Conservation (phyloP, 2,329 filamentous ascomycete genomes). For the Aotearoamyces nothofagi region DNA sequence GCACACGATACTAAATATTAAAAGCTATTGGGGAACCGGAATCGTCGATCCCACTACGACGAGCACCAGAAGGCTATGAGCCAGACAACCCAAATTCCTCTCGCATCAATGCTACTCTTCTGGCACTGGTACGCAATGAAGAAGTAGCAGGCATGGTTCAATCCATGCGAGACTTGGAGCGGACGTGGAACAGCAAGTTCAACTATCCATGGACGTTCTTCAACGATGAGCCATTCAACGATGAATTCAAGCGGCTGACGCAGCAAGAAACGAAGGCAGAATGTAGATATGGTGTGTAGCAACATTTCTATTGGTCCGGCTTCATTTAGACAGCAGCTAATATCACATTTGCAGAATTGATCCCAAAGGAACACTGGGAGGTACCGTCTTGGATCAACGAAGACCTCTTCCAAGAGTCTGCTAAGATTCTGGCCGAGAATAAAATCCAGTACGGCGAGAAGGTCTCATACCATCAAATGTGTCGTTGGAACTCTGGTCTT, state of each 20-base stretch:
- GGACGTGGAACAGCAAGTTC: slow-evolving; percentile 96
- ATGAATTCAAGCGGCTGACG: slow-evolving; percentile 82
- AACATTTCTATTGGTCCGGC: not conserved
- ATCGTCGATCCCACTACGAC: slow-evolving; percentile 56
- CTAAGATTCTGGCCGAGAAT: slow-evolving; percentile 67
- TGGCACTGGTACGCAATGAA: slow-evolving; percentile 84
- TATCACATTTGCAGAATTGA: slow-evolving; percentile 45
- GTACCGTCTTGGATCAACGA: slow-evolving; percentile 84
- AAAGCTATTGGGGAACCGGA: slow-evolving; percentile 72
- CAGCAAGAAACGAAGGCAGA: slow-evolving; percentile 75
- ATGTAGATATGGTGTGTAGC: slow-evolving; percentile 56
- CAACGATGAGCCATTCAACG: slow-evolving; percentile 86
- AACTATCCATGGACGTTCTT: slow-evolving; percentile 99
- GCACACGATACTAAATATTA: too few relatives aligned
- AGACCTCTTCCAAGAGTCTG: slow-evolving; percentile 73
- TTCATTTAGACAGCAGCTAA: not conserved
- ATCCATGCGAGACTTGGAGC: slow-evolving; percentile 82
- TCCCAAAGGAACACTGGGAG: slow-evolving; percentile 92
- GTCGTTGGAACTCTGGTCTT: slow-evolving; percentile 93
- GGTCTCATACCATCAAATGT: slow-evolving; percentile 96
- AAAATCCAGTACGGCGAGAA: slow-evolving; percentile 82
- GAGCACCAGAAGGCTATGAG: slow-evolving; percentile 63
- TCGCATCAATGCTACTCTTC: slow-evolving; percentile 84
- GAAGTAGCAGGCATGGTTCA: slow-evolving; percentile 73
- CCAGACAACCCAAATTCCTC: slow-evolving; percentile 60